Base-by-base conservation (phyloP, 2,329 filamentous ascomycete genomes). In the Knufia petricola region DNA sequence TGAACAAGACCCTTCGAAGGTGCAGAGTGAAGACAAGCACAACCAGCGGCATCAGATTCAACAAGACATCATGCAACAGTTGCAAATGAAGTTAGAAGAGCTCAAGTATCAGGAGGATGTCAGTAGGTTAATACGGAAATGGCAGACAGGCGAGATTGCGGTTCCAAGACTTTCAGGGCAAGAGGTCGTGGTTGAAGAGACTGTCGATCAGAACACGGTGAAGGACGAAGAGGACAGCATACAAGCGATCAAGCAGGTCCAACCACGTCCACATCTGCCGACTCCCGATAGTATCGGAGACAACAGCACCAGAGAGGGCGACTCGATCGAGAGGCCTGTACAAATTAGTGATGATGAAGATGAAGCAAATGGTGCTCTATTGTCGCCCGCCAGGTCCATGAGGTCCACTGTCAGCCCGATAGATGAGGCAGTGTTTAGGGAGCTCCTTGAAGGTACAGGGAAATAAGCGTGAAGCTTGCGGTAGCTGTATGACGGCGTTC, bases 1-100 rank as follows among this genome's bases (percentile, higher is more conserved):
- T 48, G 44, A 7, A 51, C 44, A 17, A 40, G 36, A 46, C n/a
- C 43, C 46, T n/a, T n/a, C n/a, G n/a, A n/a, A n/a, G 47, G 48
- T 3, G 17, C 63, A 37, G 37, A 9, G 26, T 50, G 2, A 78
- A 74, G 10, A 51, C 71, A 63, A 26, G 63, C 69, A 2, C 62
- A 68, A 43, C 58, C 67, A 51, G 59, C 66, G 23, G 65, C 66
- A 31, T 60, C 64, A 2, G 34, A 20, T 26, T 66, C 69, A 44
- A 69, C 41, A 39, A 39, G 44, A 47, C 13, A 54, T 74, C 2
- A 64, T 82, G 28, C 59, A 64, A 1, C 69, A 73, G 41, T 70
- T 81, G 8, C 67, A 74, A 9, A 64, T 64, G 1, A 78, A 76
- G 52, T 61, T 83, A 7, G 72, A 79, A 46, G 61, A 66, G 10